Percentiles rank a stretch among this genome's conserved stretches.
phyloP scores from a whole-genome alignment of 2,329 filamentous ascomycete species.

The Colletotrichum brevisporum region DNA sequence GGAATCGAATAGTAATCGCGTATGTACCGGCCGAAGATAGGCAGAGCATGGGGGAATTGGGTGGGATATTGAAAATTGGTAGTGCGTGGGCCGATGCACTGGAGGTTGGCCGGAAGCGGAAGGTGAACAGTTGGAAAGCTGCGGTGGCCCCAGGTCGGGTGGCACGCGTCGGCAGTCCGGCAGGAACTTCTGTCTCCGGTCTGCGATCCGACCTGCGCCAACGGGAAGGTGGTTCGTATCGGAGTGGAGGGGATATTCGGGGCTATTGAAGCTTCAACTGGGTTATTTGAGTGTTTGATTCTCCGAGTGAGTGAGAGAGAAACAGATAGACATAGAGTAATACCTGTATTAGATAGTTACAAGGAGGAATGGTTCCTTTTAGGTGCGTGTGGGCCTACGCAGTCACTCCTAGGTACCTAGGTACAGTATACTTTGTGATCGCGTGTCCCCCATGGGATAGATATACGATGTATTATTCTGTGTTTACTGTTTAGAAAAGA shows the following conservation, averaged over 20 bases:
- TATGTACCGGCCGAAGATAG: background rate
- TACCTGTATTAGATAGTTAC: too few species aligned
- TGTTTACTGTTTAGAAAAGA: too few species aligned
- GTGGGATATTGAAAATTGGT: background rate
- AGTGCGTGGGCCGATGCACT: constrained; percentile 15
- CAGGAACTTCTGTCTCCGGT: constrained; percentile 33
- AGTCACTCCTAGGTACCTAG: too few species aligned
- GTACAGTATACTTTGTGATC: too few species aligned
- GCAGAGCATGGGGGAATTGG: background rate
- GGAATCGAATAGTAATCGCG: too few species aligned
- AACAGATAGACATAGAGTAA: too few species aligned
- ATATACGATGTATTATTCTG: too few species aligned
- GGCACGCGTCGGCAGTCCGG: constrained; percentile 26
- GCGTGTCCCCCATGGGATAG: too few species aligned
- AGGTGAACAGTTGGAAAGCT: constrained; percentile 24
- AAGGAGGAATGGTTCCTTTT: too few species aligned
- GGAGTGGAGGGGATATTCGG: background rate
- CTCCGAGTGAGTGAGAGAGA: too few species aligned
- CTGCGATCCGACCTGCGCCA: constrained; percentile 26
- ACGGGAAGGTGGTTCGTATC: constrained; percentile 26
- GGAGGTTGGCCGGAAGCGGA: constrained; percentile 32
- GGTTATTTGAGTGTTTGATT: too few species aligned
- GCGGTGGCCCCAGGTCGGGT: constrained; percentile 11
- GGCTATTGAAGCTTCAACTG: background rate
- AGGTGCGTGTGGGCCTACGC: too few species aligned